Conservation (phyloP, 441 rosid species). For the Francoa sonchifolia region DNA sequence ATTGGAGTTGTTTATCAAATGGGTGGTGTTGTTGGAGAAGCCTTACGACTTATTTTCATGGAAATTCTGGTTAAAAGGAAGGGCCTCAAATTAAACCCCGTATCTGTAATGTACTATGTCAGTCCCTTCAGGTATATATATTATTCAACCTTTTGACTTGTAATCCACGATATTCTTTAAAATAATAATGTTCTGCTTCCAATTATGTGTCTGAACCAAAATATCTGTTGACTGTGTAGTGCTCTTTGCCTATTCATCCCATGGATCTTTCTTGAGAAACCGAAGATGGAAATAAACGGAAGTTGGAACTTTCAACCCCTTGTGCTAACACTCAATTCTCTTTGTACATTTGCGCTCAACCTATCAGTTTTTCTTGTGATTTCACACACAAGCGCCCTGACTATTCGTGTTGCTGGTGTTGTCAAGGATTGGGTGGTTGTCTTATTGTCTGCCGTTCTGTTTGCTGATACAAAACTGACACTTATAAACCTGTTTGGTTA, state of each 20-base stretch:
- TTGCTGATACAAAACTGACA: conserved; percentile 6
- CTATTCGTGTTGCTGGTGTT: conserved; percentile 38
- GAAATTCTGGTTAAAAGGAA: conserved; percentile 84
- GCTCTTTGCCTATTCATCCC: conserved; percentile 80
- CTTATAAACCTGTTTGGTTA: conserved; percentile 4
- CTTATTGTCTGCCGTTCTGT: conserved; percentile 4
- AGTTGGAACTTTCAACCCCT: conserved; percentile 60
- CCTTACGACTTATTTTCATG: conserved; percentile 86
- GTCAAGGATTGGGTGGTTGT: conserved; percentile 21
- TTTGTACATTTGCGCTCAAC: conserved; percentile 92
- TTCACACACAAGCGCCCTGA: conserved; percentile 88
- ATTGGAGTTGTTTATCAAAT: conserved; percentile 92
- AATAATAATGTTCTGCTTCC: neutral
- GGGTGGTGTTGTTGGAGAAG: conserved; percentile 97
- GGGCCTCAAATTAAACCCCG: conserved; percentile 83
- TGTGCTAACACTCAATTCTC: conserved; percentile 61
- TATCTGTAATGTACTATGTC: conserved; percentile 82
- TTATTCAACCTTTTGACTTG: neutral
- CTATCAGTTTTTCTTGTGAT: conserved; percentile 93
- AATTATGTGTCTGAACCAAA: too few species aligned
- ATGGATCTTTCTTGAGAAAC: conserved; percentile 86
- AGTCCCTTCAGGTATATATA: conserved; percentile 82
- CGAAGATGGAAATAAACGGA: conserved; percentile 68
- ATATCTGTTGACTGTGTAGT: conserved; percentile 26
- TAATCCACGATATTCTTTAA: neutral